Conservation (phyloP, 75 land plant species). For the Chamaecyparis obtusa region DNA sequence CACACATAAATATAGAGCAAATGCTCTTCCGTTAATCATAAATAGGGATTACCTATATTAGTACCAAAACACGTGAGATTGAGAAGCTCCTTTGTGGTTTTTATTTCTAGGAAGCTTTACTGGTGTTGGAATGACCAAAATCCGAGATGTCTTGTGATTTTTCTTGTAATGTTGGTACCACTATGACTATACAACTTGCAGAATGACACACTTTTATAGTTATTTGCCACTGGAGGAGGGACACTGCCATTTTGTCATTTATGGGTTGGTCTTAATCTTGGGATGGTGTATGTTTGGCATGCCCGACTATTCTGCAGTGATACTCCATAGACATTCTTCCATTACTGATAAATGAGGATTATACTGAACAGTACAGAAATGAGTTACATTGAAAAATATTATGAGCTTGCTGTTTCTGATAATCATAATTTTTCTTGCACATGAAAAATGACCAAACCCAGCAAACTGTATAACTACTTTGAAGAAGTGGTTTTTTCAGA, state of each 20-base stretch:
- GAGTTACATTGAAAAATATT: not conserved
- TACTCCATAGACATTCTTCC: not conserved
- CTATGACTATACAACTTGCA: not conserved
- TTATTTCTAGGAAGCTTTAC: too few relatives aligned
- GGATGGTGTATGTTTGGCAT: not conserved
- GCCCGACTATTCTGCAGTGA: not conserved
- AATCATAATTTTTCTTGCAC: not conserved
- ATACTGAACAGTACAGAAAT: not conserved
- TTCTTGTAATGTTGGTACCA: not conserved
- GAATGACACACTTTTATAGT: not conserved
- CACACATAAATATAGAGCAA: too few relatives aligned
- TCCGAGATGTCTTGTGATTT: too few relatives aligned
- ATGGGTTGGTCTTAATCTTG: not conserved
- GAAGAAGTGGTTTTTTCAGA: not conserved
- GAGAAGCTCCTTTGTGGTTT: too few relatives aligned
- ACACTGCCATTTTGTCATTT: not conserved
- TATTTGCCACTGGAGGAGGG: not conserved
- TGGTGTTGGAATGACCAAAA: too few relatives aligned
- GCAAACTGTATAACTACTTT: too few relatives aligned
- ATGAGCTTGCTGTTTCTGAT: not conserved
- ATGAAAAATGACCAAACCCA: not conserved
- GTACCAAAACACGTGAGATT: too few relatives aligned
- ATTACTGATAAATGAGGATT: too few relatives aligned
- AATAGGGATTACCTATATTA: too few relatives aligned
- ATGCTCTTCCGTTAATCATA: too few relatives aligned